Evolutionary conservation across 345 rosid species (phyloP), one percentile per base, ranked within the genome.

Genomic region (Mangifera indica): DNA sequence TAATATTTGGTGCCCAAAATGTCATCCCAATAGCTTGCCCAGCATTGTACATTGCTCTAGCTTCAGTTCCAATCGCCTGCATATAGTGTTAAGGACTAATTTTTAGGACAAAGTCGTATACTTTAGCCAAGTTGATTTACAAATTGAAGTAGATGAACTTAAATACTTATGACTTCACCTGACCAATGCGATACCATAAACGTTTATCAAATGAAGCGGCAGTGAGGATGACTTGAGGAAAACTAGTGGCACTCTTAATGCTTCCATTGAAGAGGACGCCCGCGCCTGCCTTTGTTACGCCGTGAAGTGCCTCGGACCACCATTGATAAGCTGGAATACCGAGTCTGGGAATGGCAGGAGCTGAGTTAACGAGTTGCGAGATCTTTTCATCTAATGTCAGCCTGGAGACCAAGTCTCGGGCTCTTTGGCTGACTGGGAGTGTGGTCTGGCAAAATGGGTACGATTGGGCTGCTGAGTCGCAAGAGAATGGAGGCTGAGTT

Each of bases 261-360:
- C 80, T 63, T 0, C 91, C 90, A 20, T 85, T 77, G 71, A 94
- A 85, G 51, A 63, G 76, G 77, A 89, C 78, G 45, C 98, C 98
- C 5, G 10, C 78, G 25, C 88, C 87, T 0, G 65, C 87, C 11
- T 61, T 58, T 60, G 98, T 70, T 51, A 90, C 90, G 9, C 98
- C 97, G 6, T 94, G 98, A 18, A 94, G 78, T 14, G 96, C 95
- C 84, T 92, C 98, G 3, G 97, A 87, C 98, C 98, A 92, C 98
- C 98, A 94, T 72, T 94, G 84, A 63, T 90, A 94, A 10, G 73
- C 80, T 5, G 97, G 98, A 48, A 94, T 73, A 10, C 95, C 96
- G 15, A 94, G 91, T 8, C 97, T 73, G 0, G 95, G 90, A 70
- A 94, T 88, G 6, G 91, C 77, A 0, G 91, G 83, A 51, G 92